Conservation (phyloP, 352 stramenopile species). For the Phytophthora tubulina region DNA sequence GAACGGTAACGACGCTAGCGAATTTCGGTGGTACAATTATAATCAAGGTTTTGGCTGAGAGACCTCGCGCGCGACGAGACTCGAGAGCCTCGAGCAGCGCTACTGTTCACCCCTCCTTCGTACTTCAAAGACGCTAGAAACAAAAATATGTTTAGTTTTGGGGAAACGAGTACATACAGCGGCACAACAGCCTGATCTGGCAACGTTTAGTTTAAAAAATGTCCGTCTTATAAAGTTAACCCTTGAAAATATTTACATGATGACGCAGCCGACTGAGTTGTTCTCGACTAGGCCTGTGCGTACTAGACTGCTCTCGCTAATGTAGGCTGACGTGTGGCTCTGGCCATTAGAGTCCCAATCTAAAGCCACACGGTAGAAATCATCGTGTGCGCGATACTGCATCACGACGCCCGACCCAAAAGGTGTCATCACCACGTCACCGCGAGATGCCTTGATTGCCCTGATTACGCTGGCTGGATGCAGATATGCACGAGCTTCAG, state of each 20-base stretch:
- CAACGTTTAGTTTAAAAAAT: neutral
- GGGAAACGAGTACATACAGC: no score
- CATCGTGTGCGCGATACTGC: constrained; percentile 64
- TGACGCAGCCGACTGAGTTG: constrained; percentile 57
- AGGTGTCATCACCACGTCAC: constrained; percentile 82
- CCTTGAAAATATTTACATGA: constrained; percentile 68
- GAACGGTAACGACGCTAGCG: no score
- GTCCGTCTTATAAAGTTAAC: no score
- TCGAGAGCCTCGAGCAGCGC: no score
- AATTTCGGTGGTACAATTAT: no score
- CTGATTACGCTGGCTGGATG: constrained; percentile 63
- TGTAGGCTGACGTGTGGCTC: constrained; percentile 70
- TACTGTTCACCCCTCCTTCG: no score
- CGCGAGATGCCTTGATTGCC: constrained; percentile 73
- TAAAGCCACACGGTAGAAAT: constrained; percentile 76
- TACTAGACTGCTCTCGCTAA: constrained; percentile 67
- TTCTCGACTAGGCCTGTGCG: constrained; percentile 69
- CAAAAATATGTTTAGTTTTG: no score
- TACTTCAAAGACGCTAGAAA: no score
- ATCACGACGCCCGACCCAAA: constrained; percentile 82
- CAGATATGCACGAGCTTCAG: constrained; percentile 69
- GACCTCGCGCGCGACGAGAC: no score
- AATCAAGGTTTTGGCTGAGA: no score
- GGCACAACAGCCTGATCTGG: no score
- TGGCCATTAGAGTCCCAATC: constrained; percentile 68